phyloP scores from a whole-genome alignment of 2,329 filamentous ascomycete genomes.

The Grosmannia clavigera region DNA sequence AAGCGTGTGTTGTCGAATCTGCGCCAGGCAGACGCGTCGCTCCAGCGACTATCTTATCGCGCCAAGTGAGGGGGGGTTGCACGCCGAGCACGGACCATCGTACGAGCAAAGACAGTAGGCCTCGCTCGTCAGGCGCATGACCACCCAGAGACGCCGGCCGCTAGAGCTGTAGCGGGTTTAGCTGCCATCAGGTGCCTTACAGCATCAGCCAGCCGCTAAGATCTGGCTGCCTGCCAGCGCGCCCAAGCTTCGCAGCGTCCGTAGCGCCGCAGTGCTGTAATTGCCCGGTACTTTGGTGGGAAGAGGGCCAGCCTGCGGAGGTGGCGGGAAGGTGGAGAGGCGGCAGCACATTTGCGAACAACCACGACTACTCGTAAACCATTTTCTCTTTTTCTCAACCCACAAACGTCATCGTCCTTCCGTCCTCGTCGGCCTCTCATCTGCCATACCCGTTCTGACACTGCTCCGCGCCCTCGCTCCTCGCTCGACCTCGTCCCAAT shows the following conservation, averaged over 20 bases:
- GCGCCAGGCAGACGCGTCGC: conserved; percentile 3
- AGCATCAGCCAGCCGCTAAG: background rate
- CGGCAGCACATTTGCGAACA: background rate
- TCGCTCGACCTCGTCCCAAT: background rate
- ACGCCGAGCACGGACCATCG: no score
- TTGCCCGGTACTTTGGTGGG: background rate
- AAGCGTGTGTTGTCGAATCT: background rate
- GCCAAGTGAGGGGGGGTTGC: background rate
- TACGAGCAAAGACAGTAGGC: no score
- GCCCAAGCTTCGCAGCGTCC: background rate
- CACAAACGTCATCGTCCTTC: background rate
- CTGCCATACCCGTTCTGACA: background rate
- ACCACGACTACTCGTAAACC: background rate
- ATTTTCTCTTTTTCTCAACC: background rate
- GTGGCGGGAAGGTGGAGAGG: background rate
- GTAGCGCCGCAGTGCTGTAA: background rate
- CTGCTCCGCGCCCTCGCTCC: background rate
- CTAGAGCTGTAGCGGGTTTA: background rate
- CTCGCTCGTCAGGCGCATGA: no score
- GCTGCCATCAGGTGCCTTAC: background rate
- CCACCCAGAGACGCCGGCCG: background rate
- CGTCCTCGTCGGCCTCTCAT: background rate
- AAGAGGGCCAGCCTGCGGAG: background rate
- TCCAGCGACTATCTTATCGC: conserved; percentile 14
- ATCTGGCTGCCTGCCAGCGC: no score